phyloP scores from a whole-genome alignment of 1,284 basidiomycete genomes.

The Ustilago cynodontis region DNA sequence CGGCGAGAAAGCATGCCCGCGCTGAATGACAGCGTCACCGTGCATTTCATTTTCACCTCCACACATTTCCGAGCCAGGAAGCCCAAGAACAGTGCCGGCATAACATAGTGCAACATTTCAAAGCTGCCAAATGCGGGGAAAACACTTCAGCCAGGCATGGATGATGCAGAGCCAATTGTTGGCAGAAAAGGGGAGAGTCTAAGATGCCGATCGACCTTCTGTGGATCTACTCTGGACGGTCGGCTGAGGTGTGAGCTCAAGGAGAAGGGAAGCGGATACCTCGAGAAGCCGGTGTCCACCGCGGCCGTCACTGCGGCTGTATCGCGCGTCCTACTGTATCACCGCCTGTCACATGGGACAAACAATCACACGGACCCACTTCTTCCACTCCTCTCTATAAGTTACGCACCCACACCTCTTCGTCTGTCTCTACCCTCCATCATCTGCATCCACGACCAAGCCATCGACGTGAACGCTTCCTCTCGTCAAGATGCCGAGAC shows the following conservation, averaged over 20 bases:
- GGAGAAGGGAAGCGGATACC: not conserved
- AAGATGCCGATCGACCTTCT: no score
- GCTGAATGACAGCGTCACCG: constrained; percentile 9
- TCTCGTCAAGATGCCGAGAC: constrained; percentile 32
- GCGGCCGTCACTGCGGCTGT: not conserved
- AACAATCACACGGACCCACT: not conserved
- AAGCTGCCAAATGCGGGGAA: constrained; percentile 10
- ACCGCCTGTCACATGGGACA: not conserved
- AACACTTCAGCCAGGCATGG: not conserved
- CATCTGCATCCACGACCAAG: not conserved
- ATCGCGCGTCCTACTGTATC: no score
- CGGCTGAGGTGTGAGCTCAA: no score
- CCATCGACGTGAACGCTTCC: not conserved
- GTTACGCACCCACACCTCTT: no score
- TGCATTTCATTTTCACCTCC: constrained; percentile 16
- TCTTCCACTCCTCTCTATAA: not conserved
- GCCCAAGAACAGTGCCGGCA: no score
- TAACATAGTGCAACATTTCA: no score
- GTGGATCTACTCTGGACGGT: no score
- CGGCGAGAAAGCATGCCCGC: not conserved
- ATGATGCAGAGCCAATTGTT: not conserved
- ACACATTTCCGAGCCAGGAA: not conserved
- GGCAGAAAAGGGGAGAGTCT: no score
- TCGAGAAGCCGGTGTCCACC: not conserved
- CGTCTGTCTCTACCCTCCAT: not conserved